Evolutionary conservation across 2,329 filamentous ascomycete species (phyloP).

Genomic region (Gnomoniopsis sp.): DNA sequence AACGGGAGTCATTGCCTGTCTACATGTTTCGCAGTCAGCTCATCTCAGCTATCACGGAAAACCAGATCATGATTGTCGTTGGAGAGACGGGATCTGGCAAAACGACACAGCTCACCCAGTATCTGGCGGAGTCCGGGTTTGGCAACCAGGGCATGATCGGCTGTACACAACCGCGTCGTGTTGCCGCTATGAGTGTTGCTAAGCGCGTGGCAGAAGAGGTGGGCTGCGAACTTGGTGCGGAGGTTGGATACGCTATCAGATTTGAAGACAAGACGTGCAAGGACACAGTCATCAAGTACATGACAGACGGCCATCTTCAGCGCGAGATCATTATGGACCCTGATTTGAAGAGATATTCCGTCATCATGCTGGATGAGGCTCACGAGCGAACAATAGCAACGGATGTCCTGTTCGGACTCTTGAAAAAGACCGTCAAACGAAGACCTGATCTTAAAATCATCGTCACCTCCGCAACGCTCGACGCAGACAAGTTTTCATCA

Average conservation of each 20-base stretch:
- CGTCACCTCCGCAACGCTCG: slow-evolving; percentile 92
- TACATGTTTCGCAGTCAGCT: slow-evolving; percentile 85
- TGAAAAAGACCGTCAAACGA: slow-evolving; percentile 89
- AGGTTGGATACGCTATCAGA: slow-evolving; percentile 95
- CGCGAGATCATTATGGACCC: slow-evolving; percentile 92
- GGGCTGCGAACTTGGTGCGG: slow-evolving; percentile 82
- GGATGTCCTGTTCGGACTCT: slow-evolving; percentile 86
- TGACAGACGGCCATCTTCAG: slow-evolving; percentile 98
- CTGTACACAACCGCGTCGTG: slow-evolving; percentile 94
- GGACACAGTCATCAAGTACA: slow-evolving; percentile 94
- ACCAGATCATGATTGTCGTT: slow-evolving; percentile 93
- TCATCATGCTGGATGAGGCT: slow-evolving; percentile 97
- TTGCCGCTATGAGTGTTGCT: slow-evolving; percentile 95
- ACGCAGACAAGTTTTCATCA: slow-evolving; percentile 94
- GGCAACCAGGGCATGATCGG: slow-evolving; percentile 85
- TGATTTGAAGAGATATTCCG: slow-evolving; percentile 83
- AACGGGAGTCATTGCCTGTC: slow-evolving; percentile 84
- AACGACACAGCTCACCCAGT: slow-evolving; percentile 94
- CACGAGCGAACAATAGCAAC: slow-evolving; percentile 97
- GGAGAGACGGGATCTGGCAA: slow-evolving; percentile 97
- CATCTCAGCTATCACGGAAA: slow-evolving; percentile 79
- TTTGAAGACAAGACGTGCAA: slow-evolving; percentile 93
- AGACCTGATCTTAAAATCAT: slow-evolving; percentile 90
- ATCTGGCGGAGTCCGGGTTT: slow-evolving; percentile 88
- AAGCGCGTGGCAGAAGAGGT: slow-evolving; percentile 97